Base-by-base conservation (phyloP, 139 green algal genomes). In the Eudorina sp. region DNA sequence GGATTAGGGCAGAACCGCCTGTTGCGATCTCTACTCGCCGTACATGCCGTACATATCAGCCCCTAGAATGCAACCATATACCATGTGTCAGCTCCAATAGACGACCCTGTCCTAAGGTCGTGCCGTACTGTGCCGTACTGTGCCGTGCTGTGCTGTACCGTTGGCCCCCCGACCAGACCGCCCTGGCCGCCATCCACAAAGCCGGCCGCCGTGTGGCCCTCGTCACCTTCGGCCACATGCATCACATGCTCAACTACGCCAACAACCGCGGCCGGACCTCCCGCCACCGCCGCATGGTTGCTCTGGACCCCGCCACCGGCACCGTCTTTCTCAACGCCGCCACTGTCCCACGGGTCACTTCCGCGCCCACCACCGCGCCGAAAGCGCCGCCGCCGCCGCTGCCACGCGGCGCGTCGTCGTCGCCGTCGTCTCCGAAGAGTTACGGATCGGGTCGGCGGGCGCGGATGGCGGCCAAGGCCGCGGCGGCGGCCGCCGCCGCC, bases 211-310 rank as follows among this genome's bases (percentile, higher is more conserved):
- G 16, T 7, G 53, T 92, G 3, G 69, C 92, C 11, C 89, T 95
- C 41, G 88, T 96, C 72, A 75, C 95, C 11, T 96, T 96, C 86
- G 94, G 95, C 4, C 95, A 97, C 92, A 97, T 97, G 95, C 95
- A 97, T 89, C 90, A 95, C 70, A 81, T n/a, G 27, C 89, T 96
- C 27, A 48, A 79, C 60, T 62, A 29, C 27, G 27, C n/a, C 0
- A 45, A 23, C 77, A 84, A 25, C 76, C 31, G 21, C 5, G 48
- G 48, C 31, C 40, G 31, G 5, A 27, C 19, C 5, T 53, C 27
- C 41, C 55, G 88, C 40, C 41, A 53, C 8, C 88, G 95, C 4
- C 90, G 93, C 77, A 96, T 96, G 93, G 93, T 91, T 21, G 60
- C 85, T 19, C 86, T 96, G 19, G 90, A 96, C 45, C 31, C 78